These are phyloP conservation scores for Phalaenopsis equestris DNA, from an alignment of 106 monocot genomes.

Conservation along the genomic window DNA sequence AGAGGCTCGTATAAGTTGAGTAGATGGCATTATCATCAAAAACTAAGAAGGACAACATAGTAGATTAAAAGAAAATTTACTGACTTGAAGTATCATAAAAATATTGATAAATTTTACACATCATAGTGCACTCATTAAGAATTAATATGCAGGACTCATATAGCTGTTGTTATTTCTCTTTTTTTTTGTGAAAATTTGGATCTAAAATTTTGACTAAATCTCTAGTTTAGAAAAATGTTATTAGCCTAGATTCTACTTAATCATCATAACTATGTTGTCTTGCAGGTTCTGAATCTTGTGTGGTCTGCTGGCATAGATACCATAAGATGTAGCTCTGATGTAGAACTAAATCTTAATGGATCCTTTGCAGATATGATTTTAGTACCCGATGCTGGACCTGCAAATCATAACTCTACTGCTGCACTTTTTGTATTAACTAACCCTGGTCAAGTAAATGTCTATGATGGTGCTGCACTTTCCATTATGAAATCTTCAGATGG, in stretches of 20 bases:
- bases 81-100: too few relatives aligned
- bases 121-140: not conserved
- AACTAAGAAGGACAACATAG: too few relatives aligned
- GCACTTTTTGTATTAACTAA: conserved; percentile 81
- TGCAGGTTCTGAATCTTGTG: conserved; percentile 76
- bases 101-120: not conserved
- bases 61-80: too few relatives aligned
- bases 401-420: conserved; percentile 42
- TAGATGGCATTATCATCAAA: too few relatives aligned
- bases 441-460: conserved; percentile 84
- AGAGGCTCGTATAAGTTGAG: too few relatives aligned
- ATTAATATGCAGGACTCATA: not conserved
- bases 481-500: conserved; percentile 34
- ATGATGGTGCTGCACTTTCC: conserved; percentile 58
- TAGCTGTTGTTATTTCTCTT: not conserved
- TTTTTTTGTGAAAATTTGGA: not conserved
- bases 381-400: conserved; percentile 51
- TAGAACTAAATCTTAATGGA: conserved; percentile 70
- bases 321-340: conserved; percentile 55
- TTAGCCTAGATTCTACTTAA: not conserved
- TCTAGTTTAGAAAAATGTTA: not conserved
- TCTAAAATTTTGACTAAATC: not conserved
- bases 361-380: conserved; percentile 97
- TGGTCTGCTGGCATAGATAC: conserved; percentile 50
- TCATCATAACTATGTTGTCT: conserved; percentile 9